Percentiles rank a stretch among this genome's conserved stretches.
Evolutionary conservation across 2,329 filamentous ascomycete species (phyloP).

Genomic region (Microdochium bolleyi): DNA sequence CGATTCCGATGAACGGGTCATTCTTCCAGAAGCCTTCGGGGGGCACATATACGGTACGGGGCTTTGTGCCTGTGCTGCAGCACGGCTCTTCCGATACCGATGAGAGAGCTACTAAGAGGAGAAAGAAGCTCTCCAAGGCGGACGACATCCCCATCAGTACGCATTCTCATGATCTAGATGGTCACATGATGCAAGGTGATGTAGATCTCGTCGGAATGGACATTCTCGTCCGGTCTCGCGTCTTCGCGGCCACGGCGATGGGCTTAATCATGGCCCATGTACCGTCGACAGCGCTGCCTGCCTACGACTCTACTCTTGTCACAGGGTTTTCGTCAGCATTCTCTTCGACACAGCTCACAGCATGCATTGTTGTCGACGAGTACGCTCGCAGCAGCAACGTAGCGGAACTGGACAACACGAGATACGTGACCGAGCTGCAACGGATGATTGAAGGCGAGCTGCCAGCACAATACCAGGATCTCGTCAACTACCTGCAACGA

Average conservation of each 20-base stretch:
- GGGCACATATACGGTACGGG: constrained; percentile 59
- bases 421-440: constrained; percentile 59
- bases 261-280: constrained; percentile 75
- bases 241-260: constrained; percentile 80
- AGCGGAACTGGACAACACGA: constrained; percentile 40
- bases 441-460: constrained; percentile 75
- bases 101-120: constrained; percentile 63
- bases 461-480: constrained; percentile 77
- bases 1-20: constrained; percentile 82
- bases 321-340: constrained; percentile 63
- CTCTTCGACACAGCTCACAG: constrained; percentile 79
- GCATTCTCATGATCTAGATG: constrained; percentile 92
- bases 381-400: constrained; percentile 57
- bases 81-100: constrained; percentile 17
- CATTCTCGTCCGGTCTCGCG: constrained; percentile 77
- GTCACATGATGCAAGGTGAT: constrained; percentile 95
- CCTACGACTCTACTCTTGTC: constrained; percentile 57
- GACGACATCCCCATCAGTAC: constrained; percentile 57
- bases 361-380: constrained; percentile 81
- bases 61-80: constrained; percentile 23
- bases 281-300: constrained; percentile 52
- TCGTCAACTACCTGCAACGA: constrained; percentile 83
- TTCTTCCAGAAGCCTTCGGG: constrained; percentile 94
- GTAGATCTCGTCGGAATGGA: constrained; percentile 90
- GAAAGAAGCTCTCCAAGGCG: constrained; percentile 76